Evolutionary conservation across 352 stramenopile genomes (phyloP).

Genomic region (Phytophthora pinifolia): DNA sequence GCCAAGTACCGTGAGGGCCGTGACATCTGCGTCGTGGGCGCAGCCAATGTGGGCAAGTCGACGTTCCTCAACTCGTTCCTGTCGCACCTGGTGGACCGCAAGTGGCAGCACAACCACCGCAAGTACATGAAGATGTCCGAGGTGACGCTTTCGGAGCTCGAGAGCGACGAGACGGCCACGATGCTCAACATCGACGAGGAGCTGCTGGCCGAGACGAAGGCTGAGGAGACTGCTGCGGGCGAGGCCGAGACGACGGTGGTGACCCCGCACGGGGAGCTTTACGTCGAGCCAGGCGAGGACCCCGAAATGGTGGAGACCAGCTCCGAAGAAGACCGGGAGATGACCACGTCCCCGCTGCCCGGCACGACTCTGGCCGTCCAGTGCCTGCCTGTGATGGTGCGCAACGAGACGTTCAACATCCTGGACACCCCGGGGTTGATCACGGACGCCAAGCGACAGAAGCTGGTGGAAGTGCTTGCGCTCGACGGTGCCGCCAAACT

Average conservation of each 20-base stretch:
- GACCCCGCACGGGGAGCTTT: slow-evolving; percentile 38
- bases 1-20: slow-evolving; percentile 73
- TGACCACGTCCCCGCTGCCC: slow-evolving; percentile 90
- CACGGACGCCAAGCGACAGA: slow-evolving; percentile 72
- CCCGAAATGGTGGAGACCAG: slow-evolving; percentile 70
- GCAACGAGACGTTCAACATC: slow-evolving; percentile 83
- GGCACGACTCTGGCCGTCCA: slow-evolving; percentile 90
- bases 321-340: slow-evolving; percentile 59
- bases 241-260: slow-evolving; percentile 16
- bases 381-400: slow-evolving; percentile 73
- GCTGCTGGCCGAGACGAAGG: slow-evolving; percentile 21
- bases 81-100: slow-evolving; percentile 73
- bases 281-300: slow-evolving; percentile 58
- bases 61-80: slow-evolving; percentile 93
- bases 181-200: slow-evolving; percentile 66
- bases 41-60: slow-evolving; percentile 92
- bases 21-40: slow-evolving; percentile 91
- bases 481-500: slow-evolving; percentile 61
- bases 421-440: slow-evolving; percentile 82
- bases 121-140: slow-evolving; percentile 83
- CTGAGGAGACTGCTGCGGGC: slow-evolving; percentile 9
- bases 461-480: slow-evolving; percentile 79
- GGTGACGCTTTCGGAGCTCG: slow-evolving; percentile 53
- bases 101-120: slow-evolving; percentile 86
- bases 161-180: slow-evolving; percentile 40